Base-by-base conservation (phyloP, 257 asterid genomes). In the Apocynum venetum region DNA sequence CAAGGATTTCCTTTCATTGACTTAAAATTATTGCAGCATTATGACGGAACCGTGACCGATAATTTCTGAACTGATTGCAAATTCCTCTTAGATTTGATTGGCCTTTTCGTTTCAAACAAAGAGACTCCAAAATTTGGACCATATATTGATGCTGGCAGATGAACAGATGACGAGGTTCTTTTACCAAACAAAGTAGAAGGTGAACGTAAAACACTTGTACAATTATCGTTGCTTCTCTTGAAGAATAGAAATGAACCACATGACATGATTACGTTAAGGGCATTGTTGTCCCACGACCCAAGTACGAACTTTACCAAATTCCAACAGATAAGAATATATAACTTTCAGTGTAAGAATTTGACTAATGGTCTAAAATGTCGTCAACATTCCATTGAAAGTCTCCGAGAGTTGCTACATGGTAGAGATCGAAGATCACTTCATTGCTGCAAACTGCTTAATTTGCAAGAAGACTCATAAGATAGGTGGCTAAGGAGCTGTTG, bases 291-390 rank as follows among this genome's bases (percentile, higher is more conserved):
- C 48, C 5, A 35, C 4, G 2, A 9, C 4, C 56, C 31, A n/a
- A 7, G 25, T 38, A 15, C 25, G 47, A 14, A 6, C 64, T 72
- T 25, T 52, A 72, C 76, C 76, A 52, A 72, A 72, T 72, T 72
- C 12, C 25, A 13, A 7, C 19, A 10, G 51, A n/a, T 5, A 36
- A 4, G 3, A 31, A 12, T 11, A 6, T 17, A 66, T 64, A 20
- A 69, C 75, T 79, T 79, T 53, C 71, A 11, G 43, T 73, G 44
- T 44, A 73, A 66, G 82, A 67, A 64, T 48, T 74, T 63, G 65
- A 71, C 53, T 25, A 11, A 52, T 11, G 64, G 63, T 63, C 41
- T 13, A 64, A 49, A 63, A 72, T 17, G 31, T 55, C 48, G 73
- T 40, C 74, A 73, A 64, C 49, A 43, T 20, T 41, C 36, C 59